Conservation (phyloP, 129 eudicot species). For the Mikania micrantha region DNA sequence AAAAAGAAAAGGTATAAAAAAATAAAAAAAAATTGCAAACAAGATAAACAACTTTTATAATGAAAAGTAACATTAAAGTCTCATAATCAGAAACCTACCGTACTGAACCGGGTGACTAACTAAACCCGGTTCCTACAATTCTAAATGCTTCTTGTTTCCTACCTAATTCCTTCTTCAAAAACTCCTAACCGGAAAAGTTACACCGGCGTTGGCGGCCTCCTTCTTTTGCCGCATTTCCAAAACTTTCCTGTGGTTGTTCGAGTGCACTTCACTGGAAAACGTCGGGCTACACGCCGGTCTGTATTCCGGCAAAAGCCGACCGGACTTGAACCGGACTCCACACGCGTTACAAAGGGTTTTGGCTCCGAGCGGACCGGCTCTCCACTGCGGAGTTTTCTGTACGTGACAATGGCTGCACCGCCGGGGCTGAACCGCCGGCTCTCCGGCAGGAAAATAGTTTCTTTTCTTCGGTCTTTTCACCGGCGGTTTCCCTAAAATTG, state of each 20-base stretch:
- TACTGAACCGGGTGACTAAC: constrained; percentile 27
- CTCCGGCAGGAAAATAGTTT: background rate
- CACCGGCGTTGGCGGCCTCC: constrained; percentile 40
- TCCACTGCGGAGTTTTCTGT: constrained; percentile 97
- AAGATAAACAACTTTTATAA: constrained; percentile 10
- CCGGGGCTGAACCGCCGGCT: constrained; percentile 41
- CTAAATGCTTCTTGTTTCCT: constrained; percentile 19
- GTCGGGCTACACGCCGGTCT: constrained; percentile 97
- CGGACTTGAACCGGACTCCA: constrained; percentile 93
- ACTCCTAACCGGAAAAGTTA: constrained; percentile 45
- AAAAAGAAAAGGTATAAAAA: background rate
- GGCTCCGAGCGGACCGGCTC: constrained; percentile 91
- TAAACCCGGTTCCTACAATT: constrained; percentile 27
- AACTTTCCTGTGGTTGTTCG: constrained; percentile 91
- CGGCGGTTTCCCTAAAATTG: constrained; percentile 40
- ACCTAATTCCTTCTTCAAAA: constrained; percentile 36
- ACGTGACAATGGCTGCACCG: constrained; percentile 74
- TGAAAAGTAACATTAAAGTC: constrained; percentile 38
- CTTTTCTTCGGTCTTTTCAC: constrained; percentile 29
- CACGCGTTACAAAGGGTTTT: constrained; percentile 96
- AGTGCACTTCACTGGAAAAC: constrained; percentile 65
- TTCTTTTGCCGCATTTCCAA: constrained; percentile 91
- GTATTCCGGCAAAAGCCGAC: constrained; percentile 88
- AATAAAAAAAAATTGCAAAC: background rate
- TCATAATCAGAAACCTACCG: constrained; percentile 41